These are phyloP conservation scores for Didymella arachidicola DNA, from an alignment of 2,329 filamentous ascomycete genomes.

Conservation along the genomic window DNA sequence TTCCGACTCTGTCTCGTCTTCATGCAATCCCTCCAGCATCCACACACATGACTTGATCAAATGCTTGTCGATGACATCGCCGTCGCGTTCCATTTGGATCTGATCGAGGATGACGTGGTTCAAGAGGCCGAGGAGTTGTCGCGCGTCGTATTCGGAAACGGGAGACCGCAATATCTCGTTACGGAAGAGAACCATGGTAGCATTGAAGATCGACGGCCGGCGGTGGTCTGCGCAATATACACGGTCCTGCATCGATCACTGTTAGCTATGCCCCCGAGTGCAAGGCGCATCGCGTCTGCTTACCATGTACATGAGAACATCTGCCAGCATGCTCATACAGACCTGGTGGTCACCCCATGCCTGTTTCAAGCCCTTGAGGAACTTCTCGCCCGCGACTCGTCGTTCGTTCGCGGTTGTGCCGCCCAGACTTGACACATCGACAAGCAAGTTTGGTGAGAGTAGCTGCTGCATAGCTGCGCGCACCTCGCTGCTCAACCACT, in stretches of 20 bases:
- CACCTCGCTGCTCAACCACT: conserved; percentile 80
- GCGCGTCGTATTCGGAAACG: conserved; percentile 53
- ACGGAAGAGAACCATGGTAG: conserved; percentile 86
- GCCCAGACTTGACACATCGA: conserved; percentile 57
- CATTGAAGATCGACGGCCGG: conserved; percentile 79
- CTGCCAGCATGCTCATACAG: conserved; percentile 95
- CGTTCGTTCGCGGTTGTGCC: conserved; percentile 77
- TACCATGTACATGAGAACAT: conserved; percentile 95
- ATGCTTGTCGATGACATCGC: conserved; percentile 84
- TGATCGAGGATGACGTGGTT: conserved; percentile 87
- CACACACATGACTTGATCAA: conserved; percentile 83
- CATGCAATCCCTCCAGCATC: conserved; percentile 90
- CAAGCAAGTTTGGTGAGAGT: conserved; percentile 73
- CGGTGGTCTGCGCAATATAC: conserved; percentile 78
- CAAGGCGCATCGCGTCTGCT: conserved; percentile 29
- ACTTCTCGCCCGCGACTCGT: conserved; percentile 80
- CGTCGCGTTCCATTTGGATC: conserved; percentile 89
- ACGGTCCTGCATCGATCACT: conserved; percentile 67
- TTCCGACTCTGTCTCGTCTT: conserved; percentile 79
- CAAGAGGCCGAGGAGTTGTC: conserved; percentile 74
- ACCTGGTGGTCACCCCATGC: conserved; percentile 90
- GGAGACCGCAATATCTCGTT: conserved; percentile 78
- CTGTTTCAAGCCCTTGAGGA: conserved; percentile 76
- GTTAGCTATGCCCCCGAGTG: background rate
- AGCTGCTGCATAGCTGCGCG: conserved; percentile 73